A percentile compares a stretch with the other conserved stretches of the same genome.
These are phyloP conservation scores for Cenchrus purpureus DNA, from an alignment of 176 grass and related monocot genomes.

Conservation along the genomic window DNA sequence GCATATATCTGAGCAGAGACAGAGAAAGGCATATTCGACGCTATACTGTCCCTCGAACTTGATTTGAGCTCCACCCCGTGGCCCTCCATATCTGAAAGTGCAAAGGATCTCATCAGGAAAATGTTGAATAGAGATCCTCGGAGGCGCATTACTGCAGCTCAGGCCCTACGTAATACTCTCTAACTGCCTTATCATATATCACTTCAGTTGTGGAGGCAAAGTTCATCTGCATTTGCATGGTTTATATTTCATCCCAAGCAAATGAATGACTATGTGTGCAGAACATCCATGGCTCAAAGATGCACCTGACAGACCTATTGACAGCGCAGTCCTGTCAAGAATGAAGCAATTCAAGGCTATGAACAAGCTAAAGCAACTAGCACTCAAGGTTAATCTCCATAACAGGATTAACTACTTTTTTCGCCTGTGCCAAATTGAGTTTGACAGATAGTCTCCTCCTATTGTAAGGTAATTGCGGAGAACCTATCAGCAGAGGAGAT, in stretches of 20 bases:
- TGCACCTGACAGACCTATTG: slow-evolving; percentile 80
- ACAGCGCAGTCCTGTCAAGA: slow-evolving; percentile 84
- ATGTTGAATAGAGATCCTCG: slow-evolving; percentile 60
- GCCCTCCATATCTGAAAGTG: slow-evolving; percentile 72
- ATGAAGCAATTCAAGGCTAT: slow-evolving; percentile 93
- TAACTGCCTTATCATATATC: slow-evolving; percentile 5
- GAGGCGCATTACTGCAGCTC: slow-evolving; percentile 52
- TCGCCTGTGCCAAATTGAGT: background rate
- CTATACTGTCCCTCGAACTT: slow-evolving; percentile 39
- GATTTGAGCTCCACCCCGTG: slow-evolving; percentile 57
- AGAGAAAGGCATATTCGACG: slow-evolving; percentile 75
- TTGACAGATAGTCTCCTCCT: slow-evolving; percentile 14
- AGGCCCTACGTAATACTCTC: slow-evolving; percentile 62
- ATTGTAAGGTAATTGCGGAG: slow-evolving; percentile 68
- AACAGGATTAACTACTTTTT: background rate
- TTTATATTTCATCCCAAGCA: background rate
- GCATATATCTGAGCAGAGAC: slow-evolving; percentile 58
- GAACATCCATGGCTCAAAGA: slow-evolving; percentile 90
- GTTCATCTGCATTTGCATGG: background rate
- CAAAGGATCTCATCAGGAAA: slow-evolving; percentile 73
- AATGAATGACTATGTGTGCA: slow-evolving; percentile 38
- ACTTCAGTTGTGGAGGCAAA: slow-evolving; percentile 3
- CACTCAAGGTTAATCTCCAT: slow-evolving; percentile 68
- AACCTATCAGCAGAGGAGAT: slow-evolving; percentile 64
- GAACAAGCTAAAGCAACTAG: slow-evolving; percentile 92